A percentile compares a stretch with the other conserved stretches of the same genome.
These are phyloP conservation scores for Blastobotrys arbuscula DNA, from an alignment of 1,139 yeast species.

Conservation along the genomic window DNA sequence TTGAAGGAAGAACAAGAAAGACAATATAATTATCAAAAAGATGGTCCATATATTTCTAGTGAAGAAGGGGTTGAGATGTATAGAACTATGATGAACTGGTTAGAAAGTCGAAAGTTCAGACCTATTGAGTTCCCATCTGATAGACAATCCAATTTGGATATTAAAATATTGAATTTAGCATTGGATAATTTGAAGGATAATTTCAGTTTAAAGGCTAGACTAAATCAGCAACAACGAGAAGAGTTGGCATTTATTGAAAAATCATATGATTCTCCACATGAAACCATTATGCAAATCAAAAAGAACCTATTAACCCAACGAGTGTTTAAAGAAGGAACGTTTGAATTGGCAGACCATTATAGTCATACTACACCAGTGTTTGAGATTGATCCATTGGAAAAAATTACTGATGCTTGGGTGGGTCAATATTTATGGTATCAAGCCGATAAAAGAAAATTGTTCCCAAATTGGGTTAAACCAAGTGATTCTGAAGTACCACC, in stretches of 20 bases:
- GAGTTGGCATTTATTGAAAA: slow-evolving; percentile 91
- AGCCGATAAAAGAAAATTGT: slow-evolving; percentile 77
- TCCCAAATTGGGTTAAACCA: slow-evolving; percentile 97
- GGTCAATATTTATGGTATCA: slow-evolving; percentile 97
- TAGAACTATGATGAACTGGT: slow-evolving; percentile 86
- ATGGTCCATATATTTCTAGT: slow-evolving; percentile 84
- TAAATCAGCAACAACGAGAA: slow-evolving; percentile 84
- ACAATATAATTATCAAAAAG: slow-evolving; percentile 70
- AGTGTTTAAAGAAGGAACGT: slow-evolving; percentile 80
- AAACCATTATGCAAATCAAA: slow-evolving; percentile 78
- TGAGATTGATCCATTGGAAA: slow-evolving; percentile 84
- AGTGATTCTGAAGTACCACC: slow-evolving; percentile 94
- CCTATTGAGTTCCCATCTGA: slow-evolving; percentile 94
- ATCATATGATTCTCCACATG: slow-evolving; percentile 96
- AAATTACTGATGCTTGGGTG: slow-evolving; percentile 91
- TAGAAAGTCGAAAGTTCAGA: slow-evolving; percentile 76
- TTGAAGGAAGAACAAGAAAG: slow-evolving; percentile 87
- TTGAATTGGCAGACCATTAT: slow-evolving; percentile 91
- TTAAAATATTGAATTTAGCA: slow-evolving; percentile 82
- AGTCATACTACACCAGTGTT: slow-evolving; percentile 82
- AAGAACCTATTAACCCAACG: slow-evolving; percentile 80
- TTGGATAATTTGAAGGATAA: slow-evolving; percentile 82
- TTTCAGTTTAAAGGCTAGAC: slow-evolving; percentile 73
- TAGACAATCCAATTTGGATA: slow-evolving; percentile 61
- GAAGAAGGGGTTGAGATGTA: slow-evolving; percentile 85